Evolutionary conservation across 1,284 basidiomycete genomes (phyloP), one percentile per base, ranked within the genome.

Genomic region (Chondrostereum purpureum): DNA sequence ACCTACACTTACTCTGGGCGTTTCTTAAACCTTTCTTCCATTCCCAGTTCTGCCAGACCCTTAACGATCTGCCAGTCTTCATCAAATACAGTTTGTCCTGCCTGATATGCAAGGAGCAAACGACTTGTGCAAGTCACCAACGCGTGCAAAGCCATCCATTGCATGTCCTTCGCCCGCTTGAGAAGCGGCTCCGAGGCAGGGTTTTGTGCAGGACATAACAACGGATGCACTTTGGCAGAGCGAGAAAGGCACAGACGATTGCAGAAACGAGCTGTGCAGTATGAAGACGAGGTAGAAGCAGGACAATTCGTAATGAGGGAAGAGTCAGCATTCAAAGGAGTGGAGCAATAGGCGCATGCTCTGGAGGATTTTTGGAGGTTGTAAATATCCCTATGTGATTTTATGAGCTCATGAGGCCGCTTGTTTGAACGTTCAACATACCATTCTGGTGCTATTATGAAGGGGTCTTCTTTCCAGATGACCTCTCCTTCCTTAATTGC

Each of bases 401-500:
- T 17, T 3, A 45, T 21, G 42, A 41, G n/a, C n/a, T n/a, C n/a
- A n/a, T n/a, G n/a, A n/a, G n/a, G n/a, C 44, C 50, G 16, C 31
- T 16, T 16, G 17, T 43, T n/a, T 17, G 18, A 20, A 14, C 39
- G 16, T 27, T n/a, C n/a, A n/a, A 57, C 74, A 48, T 58, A 83
- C 83, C 80, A 84, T 64, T 86, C 82, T 12, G 85, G 78, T 16
- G 83, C 80, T 14, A 86, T 61, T 39, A 83, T 61, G 56, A 82
- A 87, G 0, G 82, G 83, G 56, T 86, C 82, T 59, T 94, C 91
- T 49, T 81, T 84, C 86, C 91, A 94, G 4, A 94, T 58, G 6
- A 79, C 67, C 51, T 92, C 87, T 0, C 85, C 88, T 54, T 80
- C 73, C 10, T 66, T 62, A 47, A 93, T 83, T 39, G 73, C 67